Evolutionary conservation across 768 basidiomycete species (phyloP), one percentile per base, ranked within the genome.

Genomic region (Cyclocybe aegerita): DNA sequence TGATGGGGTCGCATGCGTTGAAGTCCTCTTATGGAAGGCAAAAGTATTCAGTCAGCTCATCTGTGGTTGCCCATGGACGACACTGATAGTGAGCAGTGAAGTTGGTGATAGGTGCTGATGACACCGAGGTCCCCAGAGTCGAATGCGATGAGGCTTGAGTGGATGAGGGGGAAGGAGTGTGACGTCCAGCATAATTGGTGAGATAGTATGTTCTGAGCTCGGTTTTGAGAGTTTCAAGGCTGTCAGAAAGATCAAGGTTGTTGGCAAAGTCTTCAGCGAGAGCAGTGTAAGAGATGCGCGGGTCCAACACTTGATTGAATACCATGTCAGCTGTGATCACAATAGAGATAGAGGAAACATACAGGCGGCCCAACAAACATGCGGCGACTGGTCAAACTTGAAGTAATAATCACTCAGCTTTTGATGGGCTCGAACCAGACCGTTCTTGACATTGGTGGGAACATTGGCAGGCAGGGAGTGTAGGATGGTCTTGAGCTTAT

Each of bases 371-470:
- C 67, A 70, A 3, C 55, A 50, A 53, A 69, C 67, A 39, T 53
- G 68, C 7, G 60, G 64, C 4, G 69, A 70, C 11, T 60, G 14
- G 43, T 71, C 69, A 52, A 66, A 62, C 17, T 57, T 63, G 38
- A 48, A 49, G 34, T 60, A 70, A 37, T 72, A 71, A 36, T 69
- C 65, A 51, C 65, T 65, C 0, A 72, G 57, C 54, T 71, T 71
- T 0, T 49, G 39, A 41, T 71, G 69, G 1, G 67, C 60, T 2
- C 54, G 50, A 0, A 60, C 23, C n/a, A n/a, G n/a, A n/a, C n/a
- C n/a, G 2, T 49, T 47, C 29, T 46, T 40, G 7, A 71, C 23
- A 1, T 30, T 9, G 10, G 64, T 49, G 0, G 60, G 29, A 5
- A 48, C 48, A 10, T 15, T 23, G 17, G 45, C 31, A 9, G 67